Evolutionary conservation across 495 filamentous ascomycete species (phyloP), one percentile per base, ranked within the genome.

Genomic region (Annulohypoxylon maeteangense): DNA sequence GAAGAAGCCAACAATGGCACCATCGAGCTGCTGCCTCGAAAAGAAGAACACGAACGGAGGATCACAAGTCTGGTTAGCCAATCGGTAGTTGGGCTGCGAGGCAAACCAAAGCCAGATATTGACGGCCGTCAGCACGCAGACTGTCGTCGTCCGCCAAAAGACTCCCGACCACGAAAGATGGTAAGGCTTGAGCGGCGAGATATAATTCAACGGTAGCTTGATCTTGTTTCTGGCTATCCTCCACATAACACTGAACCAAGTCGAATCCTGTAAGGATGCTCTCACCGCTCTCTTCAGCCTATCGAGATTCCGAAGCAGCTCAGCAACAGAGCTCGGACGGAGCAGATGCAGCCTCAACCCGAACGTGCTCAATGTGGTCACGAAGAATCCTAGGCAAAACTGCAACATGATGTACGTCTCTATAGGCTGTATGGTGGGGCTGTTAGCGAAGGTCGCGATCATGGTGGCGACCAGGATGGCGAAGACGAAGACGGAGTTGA

Each of bases 401-500:
- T 71, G 74, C 40, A 76, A 23, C 59, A 74, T 67, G 18, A 76
- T 53, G 44, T 68, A 65, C 10, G 59, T 72, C 48, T 76, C 71
- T 23, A 67, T 57, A 38, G 67, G 63, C 23, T 68, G 31, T 25
- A 74, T 63, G 16, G 48, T 34, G 4, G 47, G 54, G 20, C 18
- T 23, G 11, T 40, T 36, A 7, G 44, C 44, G 29, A 56, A 36
- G 3, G 50, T 47, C 20, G 64, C 71, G 12, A 72, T 50, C 38
- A 62, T 74, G 25, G 62, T 62, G 36, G 74, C 74, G 58, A 56
- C 53, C 27, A 74, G 60, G 38, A 76, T 65, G 20, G 74, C 71
- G 57, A 76, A 74, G 31, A 76, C 65, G 54, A 76, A 76, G 51
- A 74, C 62, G 23, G 62, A 65, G 51, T 65, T 64, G 50, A 80